A percentile compares a stretch with the other conserved stretches of the same genome.
Conservation (phyloP, 2,329 filamentous ascomycete genomes). For the Penicillium sp. region DNA sequence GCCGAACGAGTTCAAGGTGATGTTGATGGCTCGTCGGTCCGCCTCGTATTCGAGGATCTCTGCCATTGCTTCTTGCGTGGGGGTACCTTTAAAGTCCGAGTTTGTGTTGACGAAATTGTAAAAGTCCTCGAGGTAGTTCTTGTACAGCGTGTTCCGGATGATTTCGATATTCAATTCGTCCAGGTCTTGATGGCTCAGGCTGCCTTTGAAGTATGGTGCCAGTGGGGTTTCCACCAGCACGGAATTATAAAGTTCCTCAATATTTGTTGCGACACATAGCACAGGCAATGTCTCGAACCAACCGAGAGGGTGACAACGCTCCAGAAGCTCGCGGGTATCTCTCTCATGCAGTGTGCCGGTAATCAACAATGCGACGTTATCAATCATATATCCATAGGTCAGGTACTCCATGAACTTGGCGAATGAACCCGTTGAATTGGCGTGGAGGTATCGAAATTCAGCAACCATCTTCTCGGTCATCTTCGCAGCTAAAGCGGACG, state of each 20-base stretch:
- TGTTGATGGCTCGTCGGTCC: conserved; percentile 95
- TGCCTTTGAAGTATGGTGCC: conserved; percentile 96
- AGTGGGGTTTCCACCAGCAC: conserved; percentile 95
- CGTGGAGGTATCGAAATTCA: conserved; percentile 93
- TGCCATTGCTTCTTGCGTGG: conserved; percentile 90
- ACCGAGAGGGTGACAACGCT: conserved; percentile 91
- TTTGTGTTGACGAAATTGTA: conserved; percentile 89
- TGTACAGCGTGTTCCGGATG: conserved; percentile 96
- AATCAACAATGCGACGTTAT: conserved; percentile 96
- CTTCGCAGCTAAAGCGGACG: conserved; percentile 87
- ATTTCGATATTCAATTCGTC: conserved; percentile 99
- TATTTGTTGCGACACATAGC: conserved; percentile 94
- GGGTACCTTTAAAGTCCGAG: conserved; percentile 78
- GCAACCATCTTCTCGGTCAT: conserved; percentile 97
- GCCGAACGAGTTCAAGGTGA: conserved; percentile 97
- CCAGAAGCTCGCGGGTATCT: conserved; percentile 90
- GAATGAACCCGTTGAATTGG: conserved; percentile 85
- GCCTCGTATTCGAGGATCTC: conserved; percentile 97
- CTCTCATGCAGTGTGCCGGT: conserved; percentile 96
- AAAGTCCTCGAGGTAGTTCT: conserved; percentile 99
- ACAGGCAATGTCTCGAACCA: conserved; percentile 99
- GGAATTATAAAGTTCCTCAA: conserved; percentile 97
- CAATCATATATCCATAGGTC: conserved; percentile 99
- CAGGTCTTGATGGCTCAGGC: conserved; percentile 89
- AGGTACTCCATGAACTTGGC: conserved; percentile 97